Conservation (phyloP, 805 yeast species). For the Kazachstania taianensis region DNA sequence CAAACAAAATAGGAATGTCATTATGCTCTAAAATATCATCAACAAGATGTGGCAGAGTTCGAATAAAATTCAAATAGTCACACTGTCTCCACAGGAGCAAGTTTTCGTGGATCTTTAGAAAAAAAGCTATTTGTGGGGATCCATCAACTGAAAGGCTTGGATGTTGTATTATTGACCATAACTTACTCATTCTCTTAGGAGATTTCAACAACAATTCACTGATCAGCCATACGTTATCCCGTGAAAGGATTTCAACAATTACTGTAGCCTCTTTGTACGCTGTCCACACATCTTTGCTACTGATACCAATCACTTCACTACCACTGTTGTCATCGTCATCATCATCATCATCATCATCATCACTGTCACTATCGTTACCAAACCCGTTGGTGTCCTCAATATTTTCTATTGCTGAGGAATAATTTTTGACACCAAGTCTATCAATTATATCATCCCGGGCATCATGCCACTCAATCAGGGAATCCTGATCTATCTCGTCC, state of each 20-base stretch:
- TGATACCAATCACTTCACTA: slow-evolving; percentile 4
- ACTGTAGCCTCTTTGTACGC: slow-evolving; percentile 17
- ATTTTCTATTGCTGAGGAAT: background rate
- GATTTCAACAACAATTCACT: slow-evolving; percentile 82
- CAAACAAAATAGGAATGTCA: slow-evolving; percentile 86
- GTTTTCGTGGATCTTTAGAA: slow-evolving; percentile 82
- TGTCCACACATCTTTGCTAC: background rate
- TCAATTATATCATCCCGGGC: background rate
- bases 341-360: slow-evolving; percentile 4
- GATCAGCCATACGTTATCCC: slow-evolving; percentile 77
- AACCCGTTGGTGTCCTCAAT: background rate
- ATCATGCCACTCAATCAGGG: background rate
- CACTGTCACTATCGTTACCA: background rate
- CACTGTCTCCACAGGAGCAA: slow-evolving; percentile 64
- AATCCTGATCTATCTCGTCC: slow-evolving; percentile 13
- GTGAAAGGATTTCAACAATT: slow-evolving; percentile 69
- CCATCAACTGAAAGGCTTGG: slow-evolving; percentile 46
- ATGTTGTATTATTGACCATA: slow-evolving; percentile 72
- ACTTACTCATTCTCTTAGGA: slow-evolving; percentile 45
- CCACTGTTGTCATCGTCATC: slow-evolving; percentile 4
- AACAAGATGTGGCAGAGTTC: slow-evolving; percentile 45
- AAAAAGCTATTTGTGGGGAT: slow-evolving; percentile 67
- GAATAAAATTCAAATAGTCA: slow-evolving; percentile 29
- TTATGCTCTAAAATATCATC: slow-evolving; percentile 63
- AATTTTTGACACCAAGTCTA: no score